A percentile compares a stretch with the other conserved stretches of the same genome.
Conservation (phyloP, 768 basidiomycete genomes). For the Baorangia bicolor region DNA sequence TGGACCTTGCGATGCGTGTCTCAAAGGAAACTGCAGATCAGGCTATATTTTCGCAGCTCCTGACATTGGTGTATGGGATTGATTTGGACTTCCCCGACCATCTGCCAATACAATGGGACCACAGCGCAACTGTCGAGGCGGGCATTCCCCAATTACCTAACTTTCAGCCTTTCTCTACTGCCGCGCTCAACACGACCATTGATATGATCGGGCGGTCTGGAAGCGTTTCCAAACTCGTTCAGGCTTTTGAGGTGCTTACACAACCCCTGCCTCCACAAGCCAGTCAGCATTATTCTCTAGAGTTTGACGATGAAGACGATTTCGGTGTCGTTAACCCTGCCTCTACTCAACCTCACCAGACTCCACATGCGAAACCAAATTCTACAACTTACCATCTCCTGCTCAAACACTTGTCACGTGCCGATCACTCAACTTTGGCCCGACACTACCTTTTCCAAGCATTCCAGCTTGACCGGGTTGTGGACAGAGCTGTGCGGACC, state of each 20-base stretch:
- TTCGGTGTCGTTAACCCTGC: slow-evolving; percentile 44
- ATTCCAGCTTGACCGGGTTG: slow-evolving; percentile 41
- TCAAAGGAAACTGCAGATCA: slow-evolving; percentile 60
- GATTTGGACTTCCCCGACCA: slow-evolving; percentile 76
- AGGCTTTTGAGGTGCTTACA: slow-evolving; percentile 77
- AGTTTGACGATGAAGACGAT: slow-evolving; percentile 68
- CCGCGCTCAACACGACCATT: slow-evolving; percentile 70
- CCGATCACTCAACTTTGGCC: slow-evolving; percentile 50
- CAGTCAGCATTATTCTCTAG: slow-evolving; percentile 43
- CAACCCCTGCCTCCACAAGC: slow-evolving; percentile 58
- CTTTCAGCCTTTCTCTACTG: slow-evolving; percentile 54
- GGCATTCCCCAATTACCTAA: slow-evolving; percentile 13
- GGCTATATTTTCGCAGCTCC: slow-evolving; percentile 53
- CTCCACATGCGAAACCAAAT: slow-evolving; percentile 55
- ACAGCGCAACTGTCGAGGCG: neutral
- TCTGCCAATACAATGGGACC: slow-evolving; percentile 37
- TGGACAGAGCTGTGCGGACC: slow-evolving; percentile 35
- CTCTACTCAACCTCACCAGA: slow-evolving; percentile 31
- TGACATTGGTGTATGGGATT: slow-evolving; percentile 72
- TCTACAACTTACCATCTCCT: slow-evolving; percentile 65
- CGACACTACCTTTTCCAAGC: slow-evolving; percentile 68
- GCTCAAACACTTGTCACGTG: slow-evolving; percentile 53
- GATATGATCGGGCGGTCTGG: slow-evolving; percentile 64
- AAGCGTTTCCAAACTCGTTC: slow-evolving; percentile 64
- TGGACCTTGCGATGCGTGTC: slow-evolving; percentile 69